phyloP scores from a whole-genome alignment of 805 yeast genomes.

The Yarrowia sp. region DNA sequence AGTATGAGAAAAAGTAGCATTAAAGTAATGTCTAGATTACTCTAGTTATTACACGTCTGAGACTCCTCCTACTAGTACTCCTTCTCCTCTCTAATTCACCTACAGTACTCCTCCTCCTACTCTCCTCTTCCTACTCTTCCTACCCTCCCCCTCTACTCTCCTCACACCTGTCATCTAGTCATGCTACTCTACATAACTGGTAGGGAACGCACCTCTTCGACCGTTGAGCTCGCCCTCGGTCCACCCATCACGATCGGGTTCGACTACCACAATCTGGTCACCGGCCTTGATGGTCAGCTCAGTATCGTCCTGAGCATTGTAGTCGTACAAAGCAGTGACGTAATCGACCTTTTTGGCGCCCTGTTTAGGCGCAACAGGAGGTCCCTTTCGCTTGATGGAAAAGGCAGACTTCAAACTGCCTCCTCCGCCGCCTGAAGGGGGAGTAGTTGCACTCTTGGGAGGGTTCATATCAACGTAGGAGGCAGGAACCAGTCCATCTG shows the following conservation, averaged over 20 bases:
- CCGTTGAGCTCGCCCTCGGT: constrained; percentile 82
- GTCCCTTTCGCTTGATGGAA: constrained; percentile 52
- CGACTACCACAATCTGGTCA: constrained; percentile 58
- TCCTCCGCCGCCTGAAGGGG: constrained; percentile 26
- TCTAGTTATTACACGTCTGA: no score
- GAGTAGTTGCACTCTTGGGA: constrained; percentile 28
- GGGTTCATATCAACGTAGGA: constrained; percentile 57
- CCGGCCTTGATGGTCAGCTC: constrained; percentile 73
- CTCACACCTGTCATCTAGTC: no score
- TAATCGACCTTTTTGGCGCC: constrained; percentile 62
- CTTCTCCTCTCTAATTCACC: no score
- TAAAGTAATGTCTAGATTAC: no score
- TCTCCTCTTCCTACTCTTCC: no score
- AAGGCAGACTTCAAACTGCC: constrained; percentile 32
- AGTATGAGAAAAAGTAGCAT: no score
- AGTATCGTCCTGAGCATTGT: constrained; percentile 71
- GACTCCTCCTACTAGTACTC: no score
- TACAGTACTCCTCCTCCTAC: no score
- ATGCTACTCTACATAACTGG: constrained; percentile 48
- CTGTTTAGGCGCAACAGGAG: constrained; percentile 74
- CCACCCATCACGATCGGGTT: constrained; percentile 84
- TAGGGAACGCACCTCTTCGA: constrained; percentile 67
- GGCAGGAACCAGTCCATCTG: constrained; percentile 80
- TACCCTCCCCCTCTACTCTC: no score
- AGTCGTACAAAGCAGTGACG: constrained; percentile 66